These are phyloP conservation scores for Blastobotrys proliferans DNA, from an alignment of 1,139 yeast genomes.

Conservation along the genomic window DNA sequence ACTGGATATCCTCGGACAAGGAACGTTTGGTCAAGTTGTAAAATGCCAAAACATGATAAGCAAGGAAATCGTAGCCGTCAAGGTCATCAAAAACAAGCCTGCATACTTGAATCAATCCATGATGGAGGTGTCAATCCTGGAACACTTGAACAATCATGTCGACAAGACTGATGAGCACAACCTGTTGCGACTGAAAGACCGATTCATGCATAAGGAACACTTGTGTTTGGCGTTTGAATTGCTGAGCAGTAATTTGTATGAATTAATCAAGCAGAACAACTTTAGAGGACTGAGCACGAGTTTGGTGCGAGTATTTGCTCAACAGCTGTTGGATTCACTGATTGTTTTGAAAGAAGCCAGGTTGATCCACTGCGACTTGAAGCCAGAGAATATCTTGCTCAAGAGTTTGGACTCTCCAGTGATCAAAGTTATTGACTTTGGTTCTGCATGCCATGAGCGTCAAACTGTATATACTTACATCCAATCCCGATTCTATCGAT, in stretches of 20 bases:
- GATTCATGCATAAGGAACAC: conserved; percentile 89
- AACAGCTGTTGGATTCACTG: conserved; percentile 76
- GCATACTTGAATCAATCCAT: conserved; percentile 89
- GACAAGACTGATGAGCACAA: conserved; percentile 67
- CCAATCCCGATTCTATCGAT: conserved; percentile 91
- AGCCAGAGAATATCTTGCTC: conserved; percentile 89
- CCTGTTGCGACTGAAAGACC: conserved; percentile 75
- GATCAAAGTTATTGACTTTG: conserved; percentile 92
- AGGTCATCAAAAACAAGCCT: conserved; percentile 88
- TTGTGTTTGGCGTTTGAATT: conserved; percentile 89
- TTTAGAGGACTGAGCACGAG: conserved; percentile 86
- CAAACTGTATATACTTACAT: conserved; percentile 90
- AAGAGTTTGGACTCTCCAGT: conserved; percentile 82
- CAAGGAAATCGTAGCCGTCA: conserved; percentile 89
- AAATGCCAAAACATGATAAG: conserved; percentile 90
- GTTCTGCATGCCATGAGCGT: conserved; percentile 90
- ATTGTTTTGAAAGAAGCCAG: conserved; percentile 76
- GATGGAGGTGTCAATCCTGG: conserved; percentile 84
- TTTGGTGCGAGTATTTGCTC: conserved; percentile 70
- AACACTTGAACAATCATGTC: conserved; percentile 69
- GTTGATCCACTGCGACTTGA: conserved; percentile 91
- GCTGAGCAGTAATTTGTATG: conserved; percentile 83
- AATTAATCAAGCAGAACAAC: conserved; percentile 86
- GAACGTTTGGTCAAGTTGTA: conserved; percentile 98
- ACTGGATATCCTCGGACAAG: conserved; percentile 87